A percentile compares a stretch with the other conserved stretches of the same genome.
Conservation (phyloP, 768 basidiomycete genomes). For the Hydnomerulius pinastri region DNA sequence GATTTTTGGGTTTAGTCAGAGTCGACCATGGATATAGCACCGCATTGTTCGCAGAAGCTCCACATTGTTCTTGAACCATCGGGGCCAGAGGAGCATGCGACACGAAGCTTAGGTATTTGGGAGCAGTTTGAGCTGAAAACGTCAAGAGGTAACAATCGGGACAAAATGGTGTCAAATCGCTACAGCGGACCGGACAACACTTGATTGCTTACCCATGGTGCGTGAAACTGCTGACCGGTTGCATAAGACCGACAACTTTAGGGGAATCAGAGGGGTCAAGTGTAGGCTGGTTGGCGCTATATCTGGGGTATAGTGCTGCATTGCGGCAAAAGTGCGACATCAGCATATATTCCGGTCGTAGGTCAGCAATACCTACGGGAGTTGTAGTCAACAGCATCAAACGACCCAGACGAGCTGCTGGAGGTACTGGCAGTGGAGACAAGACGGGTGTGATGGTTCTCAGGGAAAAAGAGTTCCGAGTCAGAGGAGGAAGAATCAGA, state of each 20-base stretch:
- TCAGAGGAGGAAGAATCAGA: slow-evolving; percentile 54
- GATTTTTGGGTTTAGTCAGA: slow-evolving; percentile 46
- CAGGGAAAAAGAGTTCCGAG: slow-evolving; percentile 56
- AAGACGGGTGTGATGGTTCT: slow-evolving; percentile 59
- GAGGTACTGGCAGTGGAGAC: slow-evolving; percentile 65
- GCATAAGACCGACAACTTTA: slow-evolving; percentile 60
- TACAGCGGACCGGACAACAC: background rate
- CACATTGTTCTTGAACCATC: slow-evolving; percentile 79
- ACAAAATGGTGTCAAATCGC: slow-evolving; percentile 13
- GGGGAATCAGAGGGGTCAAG: slow-evolving; percentile 51
- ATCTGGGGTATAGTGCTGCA: slow-evolving; percentile 55
- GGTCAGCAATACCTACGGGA: slow-evolving; percentile 45
- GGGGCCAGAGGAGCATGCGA: slow-evolving; percentile 71
- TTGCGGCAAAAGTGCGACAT: background rate
- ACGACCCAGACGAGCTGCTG: slow-evolving; percentile 47
- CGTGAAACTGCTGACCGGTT: slow-evolving; percentile 58
- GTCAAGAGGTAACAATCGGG: slow-evolving; percentile 11
- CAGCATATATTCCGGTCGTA: background rate
- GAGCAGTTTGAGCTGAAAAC: slow-evolving; percentile 60
- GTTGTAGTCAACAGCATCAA: slow-evolving; percentile 45
- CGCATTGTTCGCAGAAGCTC: slow-evolving; percentile 87
- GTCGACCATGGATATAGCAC: slow-evolving; percentile 87
- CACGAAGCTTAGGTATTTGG: slow-evolving; percentile 81
- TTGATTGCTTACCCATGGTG: slow-evolving; percentile 69
- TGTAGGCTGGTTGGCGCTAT: slow-evolving; percentile 63